Conservation (phyloP, 768 basidiomycete species). For the Mycena albidolilacea region DNA sequence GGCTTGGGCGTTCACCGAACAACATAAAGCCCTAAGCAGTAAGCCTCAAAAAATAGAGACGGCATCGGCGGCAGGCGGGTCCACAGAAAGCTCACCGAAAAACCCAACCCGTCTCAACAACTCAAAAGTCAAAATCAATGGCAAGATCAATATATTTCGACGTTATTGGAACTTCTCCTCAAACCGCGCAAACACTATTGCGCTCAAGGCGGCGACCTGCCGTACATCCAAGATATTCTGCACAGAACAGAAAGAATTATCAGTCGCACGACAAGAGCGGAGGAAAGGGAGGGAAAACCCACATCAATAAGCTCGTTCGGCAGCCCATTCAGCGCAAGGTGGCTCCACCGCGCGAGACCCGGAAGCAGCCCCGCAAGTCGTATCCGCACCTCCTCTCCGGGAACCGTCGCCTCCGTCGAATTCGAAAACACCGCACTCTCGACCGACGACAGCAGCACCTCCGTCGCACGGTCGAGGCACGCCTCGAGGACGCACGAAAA, state of each 20-base stretch:
- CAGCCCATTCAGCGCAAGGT: slow-evolving; percentile 72
- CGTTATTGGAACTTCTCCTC: slow-evolving; percentile 63
- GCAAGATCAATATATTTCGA: not conserved
- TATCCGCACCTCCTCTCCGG: slow-evolving; percentile 64
- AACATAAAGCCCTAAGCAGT: no score
- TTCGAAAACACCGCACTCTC: slow-evolving; percentile 72
- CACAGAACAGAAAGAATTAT: slow-evolving; percentile 3
- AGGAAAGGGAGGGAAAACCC: slow-evolving; percentile 49
- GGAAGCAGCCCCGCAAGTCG: slow-evolving; percentile 87
- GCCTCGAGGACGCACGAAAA: slow-evolving; percentile 79
- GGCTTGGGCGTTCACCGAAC: no score
- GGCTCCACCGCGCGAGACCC: slow-evolving; percentile 84
- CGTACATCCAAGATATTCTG: slow-evolving; percentile 74
- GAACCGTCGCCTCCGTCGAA: slow-evolving; percentile 41
- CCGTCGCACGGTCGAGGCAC: slow-evolving; percentile 80
- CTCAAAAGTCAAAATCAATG: not conserved
- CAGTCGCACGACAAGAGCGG: not conserved
- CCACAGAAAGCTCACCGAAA: not conserved
- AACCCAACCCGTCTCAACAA: not conserved
- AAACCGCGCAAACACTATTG: slow-evolving; percentile 81
- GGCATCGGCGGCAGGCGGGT: no score
- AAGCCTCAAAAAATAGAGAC: no score
- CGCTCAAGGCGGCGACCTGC: slow-evolving; percentile 79
- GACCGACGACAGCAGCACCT: slow-evolving; percentile 74
- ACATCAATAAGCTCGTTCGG: slow-evolving; percentile 91